Evolutionary conservation across 305 asterid genomes (phyloP).

Genomic region (Fraxinus sp.): DNA sequence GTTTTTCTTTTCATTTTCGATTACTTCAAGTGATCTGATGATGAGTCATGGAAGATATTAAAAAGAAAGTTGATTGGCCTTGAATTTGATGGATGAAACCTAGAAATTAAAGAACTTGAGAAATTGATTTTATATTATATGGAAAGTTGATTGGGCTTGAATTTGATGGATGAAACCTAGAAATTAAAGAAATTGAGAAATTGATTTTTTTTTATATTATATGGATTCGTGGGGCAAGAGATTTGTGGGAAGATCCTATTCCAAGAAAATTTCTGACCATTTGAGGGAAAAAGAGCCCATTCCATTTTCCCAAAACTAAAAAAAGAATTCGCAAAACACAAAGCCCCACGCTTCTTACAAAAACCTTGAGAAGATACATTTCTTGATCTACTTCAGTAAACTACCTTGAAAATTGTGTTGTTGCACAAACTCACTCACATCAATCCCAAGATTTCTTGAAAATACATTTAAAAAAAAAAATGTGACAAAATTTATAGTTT

Average conservation of each 20-base stretch:
- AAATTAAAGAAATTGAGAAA: background rate
- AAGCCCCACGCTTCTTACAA: constrained; percentile 40
- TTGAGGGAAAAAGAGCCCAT: background rate
- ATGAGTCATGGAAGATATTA: background rate
- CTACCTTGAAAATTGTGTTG: constrained; percentile 38
- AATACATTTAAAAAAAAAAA: background rate
- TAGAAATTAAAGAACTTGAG: background rate
- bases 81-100: background rate
- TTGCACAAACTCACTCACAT: constrained; percentile 25
- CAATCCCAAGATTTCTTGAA: constrained; percentile 39
- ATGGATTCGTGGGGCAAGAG: background rate
- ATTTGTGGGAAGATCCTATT: background rate
- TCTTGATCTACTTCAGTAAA: constrained; percentile 31
- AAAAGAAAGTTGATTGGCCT: background rate
- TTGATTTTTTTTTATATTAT: background rate
- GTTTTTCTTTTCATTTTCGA: background rate
- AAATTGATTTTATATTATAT: background rate
- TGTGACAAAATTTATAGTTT: background rate
- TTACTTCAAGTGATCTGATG: background rate
- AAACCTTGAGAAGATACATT: constrained; percentile 51
- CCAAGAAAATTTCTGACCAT: constrained; percentile 1
- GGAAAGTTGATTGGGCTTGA: background rate
- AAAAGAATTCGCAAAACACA: constrained; percentile 28
- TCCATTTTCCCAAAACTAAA: constrained; percentile 40
- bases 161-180: background rate